These are phyloP conservation scores for Pterocarpus macrocarpus DNA, from an alignment of 306 rosid species.

Conservation along the genomic window DNA sequence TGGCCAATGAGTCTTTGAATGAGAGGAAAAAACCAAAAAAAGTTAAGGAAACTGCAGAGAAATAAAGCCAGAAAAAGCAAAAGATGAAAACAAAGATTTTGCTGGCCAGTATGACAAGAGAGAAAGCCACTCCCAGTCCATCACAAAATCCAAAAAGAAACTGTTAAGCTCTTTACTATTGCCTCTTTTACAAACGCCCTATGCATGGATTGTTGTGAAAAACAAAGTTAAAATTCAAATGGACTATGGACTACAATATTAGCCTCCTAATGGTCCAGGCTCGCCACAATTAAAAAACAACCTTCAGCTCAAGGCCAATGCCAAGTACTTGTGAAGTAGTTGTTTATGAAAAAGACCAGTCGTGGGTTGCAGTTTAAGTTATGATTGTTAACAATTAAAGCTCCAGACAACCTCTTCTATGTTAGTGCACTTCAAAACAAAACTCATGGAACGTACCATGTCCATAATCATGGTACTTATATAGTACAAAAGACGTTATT, in stretches of 20 bases:
- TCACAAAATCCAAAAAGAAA: slow-evolving; percentile 38
- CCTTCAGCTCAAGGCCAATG: slow-evolving; percentile 28
- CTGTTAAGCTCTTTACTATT: slow-evolving; percentile 40
- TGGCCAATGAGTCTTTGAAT: slow-evolving; percentile 47
- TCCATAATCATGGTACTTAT: neutral
- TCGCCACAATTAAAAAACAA: slow-evolving; percentile 13
- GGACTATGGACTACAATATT: neutral
- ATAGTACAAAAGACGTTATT: neutral
- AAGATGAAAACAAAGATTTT: slow-evolving; percentile 43
- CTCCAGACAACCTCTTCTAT: slow-evolving; percentile 32
- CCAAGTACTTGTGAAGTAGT: slow-evolving; percentile 26
- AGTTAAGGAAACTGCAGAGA: slow-evolving; percentile 43
- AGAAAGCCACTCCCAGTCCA: slow-evolving; percentile 34
- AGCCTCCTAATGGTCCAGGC: neutral
- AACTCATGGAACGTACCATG: neutral
- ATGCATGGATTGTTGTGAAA: slow-evolving; percentile 17
- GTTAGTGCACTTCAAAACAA: slow-evolving; percentile 25
- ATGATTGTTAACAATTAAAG: slow-evolving; percentile 31
- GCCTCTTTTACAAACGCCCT: slow-evolving; percentile 21
- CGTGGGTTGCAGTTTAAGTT: slow-evolving; percentile 12
- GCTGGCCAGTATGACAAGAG: slow-evolving; percentile 12
- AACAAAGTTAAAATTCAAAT: slow-evolving; percentile 37
- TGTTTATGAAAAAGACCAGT: slow-evolving; percentile 44
- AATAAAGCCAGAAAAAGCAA: slow-evolving; percentile 61
- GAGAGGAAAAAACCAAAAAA: neutral